These are phyloP conservation scores for Euphorbia pulcherrima DNA, from an alignment of 345 rosid species.

Conservation along the genomic window DNA sequence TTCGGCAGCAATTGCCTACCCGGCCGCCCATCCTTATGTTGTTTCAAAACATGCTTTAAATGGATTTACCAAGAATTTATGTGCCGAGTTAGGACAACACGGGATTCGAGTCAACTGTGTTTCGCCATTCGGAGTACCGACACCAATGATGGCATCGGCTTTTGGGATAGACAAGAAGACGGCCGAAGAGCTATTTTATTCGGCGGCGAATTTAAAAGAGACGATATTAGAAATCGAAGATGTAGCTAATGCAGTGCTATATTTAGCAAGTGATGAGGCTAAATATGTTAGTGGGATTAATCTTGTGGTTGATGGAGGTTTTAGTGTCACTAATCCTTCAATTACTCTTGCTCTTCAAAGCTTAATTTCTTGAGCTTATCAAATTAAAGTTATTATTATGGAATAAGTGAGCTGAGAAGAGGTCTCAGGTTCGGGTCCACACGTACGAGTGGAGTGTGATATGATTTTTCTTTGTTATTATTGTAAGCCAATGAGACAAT, in stretches of 20 bases:
- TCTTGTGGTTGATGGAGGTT: constrained; percentile 22
- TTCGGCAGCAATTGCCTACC: background rate
- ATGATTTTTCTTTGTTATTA: no score
- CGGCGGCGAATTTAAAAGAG: constrained; percentile 14
- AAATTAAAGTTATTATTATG: no score
- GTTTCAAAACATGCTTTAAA: constrained; percentile 20
- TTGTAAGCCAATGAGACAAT: no score
- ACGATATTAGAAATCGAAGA: constrained; percentile 11
- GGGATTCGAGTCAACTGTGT: constrained; percentile 28
- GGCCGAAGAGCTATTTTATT: background rate
- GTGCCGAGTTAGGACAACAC: constrained; percentile 18
- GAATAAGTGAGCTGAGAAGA: no score
- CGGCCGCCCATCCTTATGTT: constrained; percentile 2
- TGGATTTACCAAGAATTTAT: constrained; percentile 19
- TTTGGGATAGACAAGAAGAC: background rate
- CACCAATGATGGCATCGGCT: background rate
- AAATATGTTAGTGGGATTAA: constrained; percentile 27
- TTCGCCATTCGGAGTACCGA: constrained; percentile 13
- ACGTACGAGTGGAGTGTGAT: no score
- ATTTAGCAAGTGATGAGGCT: constrained; percentile 22
- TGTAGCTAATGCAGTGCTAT: constrained; percentile 22
- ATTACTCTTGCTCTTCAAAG: background rate
- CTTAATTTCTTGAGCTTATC: background rate
- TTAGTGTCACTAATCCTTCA: constrained; percentile 13
- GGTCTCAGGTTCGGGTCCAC: no score